Base-by-base conservation (phyloP, 768 basidiomycete species). In the Termitomyces sp. region DNA sequence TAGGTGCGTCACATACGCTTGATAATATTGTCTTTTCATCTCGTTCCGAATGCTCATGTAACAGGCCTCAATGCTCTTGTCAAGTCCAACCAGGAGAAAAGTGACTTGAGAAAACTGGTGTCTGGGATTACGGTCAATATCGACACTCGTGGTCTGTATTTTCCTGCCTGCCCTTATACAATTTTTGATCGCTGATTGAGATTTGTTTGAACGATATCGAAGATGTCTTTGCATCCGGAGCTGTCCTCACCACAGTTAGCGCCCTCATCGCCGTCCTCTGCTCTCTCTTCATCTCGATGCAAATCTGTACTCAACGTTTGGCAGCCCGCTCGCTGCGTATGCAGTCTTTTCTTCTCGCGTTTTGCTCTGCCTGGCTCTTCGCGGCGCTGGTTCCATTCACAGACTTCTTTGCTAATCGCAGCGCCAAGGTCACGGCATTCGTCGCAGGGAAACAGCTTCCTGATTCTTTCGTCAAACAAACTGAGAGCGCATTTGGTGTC, bases 321-420 rank as follows among this genome's bases (percentile, higher is more conserved):
- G 54, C 67, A 6, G 53, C 60, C 3, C 69, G 71, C 50, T 62
- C 68, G 12, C 66, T 76, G 50, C 65, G 61, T 38, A 19, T 71
- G n/a, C 75, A 77, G 62, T 71, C 66, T 43, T 57, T 62, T 57
- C n/a, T 71, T 19, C 70, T 82, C 58, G 66, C 68, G 37, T 76
- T 82, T 63, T 70, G 74, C 62, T 63, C 72, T 28, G 21, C 71
- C 10, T 81, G 77, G 77, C 68, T 85, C 42, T 71, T 86, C 21
- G 66, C 66, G n/a, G 50, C 56, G 40, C 47, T 58, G 10, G 45
- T 67, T 26, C 58, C 64, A 7, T 67, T 61, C 47, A 62, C 61
- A 21, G 23, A 45, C 37, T 63, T 62, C 43, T 75, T 77, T 59
- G 75, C 75, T 21, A 80, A 66, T 55, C 73, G 72, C 41, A 64